Conservation (phyloP, 345 rosid genomes). For the Heritiera fomes region DNA sequence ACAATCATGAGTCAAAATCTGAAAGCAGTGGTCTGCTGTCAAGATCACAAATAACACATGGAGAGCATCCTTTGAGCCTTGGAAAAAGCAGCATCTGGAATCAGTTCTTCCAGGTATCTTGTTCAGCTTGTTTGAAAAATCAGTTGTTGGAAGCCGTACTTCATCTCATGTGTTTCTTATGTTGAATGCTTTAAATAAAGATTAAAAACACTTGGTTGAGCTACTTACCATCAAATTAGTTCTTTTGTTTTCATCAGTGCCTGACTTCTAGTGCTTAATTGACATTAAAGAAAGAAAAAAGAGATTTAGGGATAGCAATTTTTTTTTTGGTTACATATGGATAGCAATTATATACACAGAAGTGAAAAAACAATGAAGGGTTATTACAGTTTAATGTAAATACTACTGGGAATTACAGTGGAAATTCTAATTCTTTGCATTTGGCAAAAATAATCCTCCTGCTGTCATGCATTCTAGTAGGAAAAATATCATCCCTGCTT, state of each 20-base stretch:
- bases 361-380: neutral
- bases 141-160: neutral
- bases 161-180: neutral
- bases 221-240: neutral
- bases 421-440: neutral
- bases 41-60: slow-evolving; percentile 74
- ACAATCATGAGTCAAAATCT: slow-evolving; percentile 43
- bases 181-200: neutral
- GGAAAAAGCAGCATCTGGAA: slow-evolving; percentile 94
- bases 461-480: neutral
- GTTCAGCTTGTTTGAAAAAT: neutral
- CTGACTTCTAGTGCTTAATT: neutral
- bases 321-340: too few species aligned
- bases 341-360: neutral
- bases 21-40: slow-evolving; percentile 65
- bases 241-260: neutral
- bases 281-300: neutral
- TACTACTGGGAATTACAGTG: too few species aligned
- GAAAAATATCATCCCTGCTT: neutral
- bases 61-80: slow-evolving; percentile 95
- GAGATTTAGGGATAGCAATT: neutral
- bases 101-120: slow-evolving; percentile 83
- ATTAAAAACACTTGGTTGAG: neutral
- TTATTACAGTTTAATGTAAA: neutral
- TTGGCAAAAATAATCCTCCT: neutral